Percentiles rank a stretch among this genome's conserved stretches.
phyloP scores from a whole-genome alignment of 306 rosid species.

The Amphicarpaea edgeworthii region DNA sequence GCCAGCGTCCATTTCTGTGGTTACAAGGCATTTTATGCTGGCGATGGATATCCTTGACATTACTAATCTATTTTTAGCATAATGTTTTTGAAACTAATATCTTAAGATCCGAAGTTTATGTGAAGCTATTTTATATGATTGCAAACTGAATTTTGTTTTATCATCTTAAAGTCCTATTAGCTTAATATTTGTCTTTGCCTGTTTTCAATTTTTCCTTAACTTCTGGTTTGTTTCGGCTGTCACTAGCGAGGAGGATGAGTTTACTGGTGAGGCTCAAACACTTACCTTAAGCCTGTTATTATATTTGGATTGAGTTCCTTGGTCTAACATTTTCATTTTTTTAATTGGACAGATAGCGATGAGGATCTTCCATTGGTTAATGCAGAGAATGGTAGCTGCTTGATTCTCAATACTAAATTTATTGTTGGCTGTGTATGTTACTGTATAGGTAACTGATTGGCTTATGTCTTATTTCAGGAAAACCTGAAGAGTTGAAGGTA shows the following conservation, averaged over 20 bases:
- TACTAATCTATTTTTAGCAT: neutral
- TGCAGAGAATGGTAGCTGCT: conserved; percentile 62
- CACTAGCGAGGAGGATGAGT: conserved; percentile 53
- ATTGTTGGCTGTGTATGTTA: neutral
- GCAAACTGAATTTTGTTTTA: neutral
- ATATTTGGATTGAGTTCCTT: neutral
- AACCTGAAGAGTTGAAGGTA: conserved; percentile 48
- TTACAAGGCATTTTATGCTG: conserved; percentile 54
- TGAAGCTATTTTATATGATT: neutral
- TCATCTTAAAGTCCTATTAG: neutral
- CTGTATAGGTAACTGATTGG: neutral
- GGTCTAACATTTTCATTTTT: conserved; percentile 8
- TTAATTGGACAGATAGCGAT: conserved; percentile 49
- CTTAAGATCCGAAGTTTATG: neutral
- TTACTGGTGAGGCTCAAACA: conserved; percentile 54
- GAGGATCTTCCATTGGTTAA: conserved; percentile 49
- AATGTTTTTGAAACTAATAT: neutral
- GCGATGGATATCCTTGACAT: conserved; percentile 69
- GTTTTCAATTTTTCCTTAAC: conserved; percentile 56
- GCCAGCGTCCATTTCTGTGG: conserved; percentile 76
- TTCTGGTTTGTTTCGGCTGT: conserved; percentile 35
- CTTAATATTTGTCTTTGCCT: neutral
- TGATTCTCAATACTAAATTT: neutral
- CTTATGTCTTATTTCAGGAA: conserved; percentile 49
- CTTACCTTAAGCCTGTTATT: no score